Base-by-base conservation (phyloP, 495 filamentous ascomycete species). In the Penicillium bovifimosum region DNA sequence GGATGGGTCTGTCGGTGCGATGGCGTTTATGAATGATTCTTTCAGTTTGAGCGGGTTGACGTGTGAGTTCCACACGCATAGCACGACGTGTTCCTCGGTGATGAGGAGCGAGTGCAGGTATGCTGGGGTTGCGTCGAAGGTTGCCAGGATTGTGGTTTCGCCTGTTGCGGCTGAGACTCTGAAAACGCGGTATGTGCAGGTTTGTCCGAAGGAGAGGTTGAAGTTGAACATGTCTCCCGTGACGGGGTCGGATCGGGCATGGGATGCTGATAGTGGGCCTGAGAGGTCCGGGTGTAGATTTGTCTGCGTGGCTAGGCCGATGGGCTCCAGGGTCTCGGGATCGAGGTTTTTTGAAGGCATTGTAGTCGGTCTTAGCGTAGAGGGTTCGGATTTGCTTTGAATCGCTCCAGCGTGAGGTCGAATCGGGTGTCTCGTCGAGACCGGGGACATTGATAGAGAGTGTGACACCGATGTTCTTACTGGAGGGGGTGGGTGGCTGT, bases 161-260 rank as follows among this genome's bases (percentile, higher is more conserved):
- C 84, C 86, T 0, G 78, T 86, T 0, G 76, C 59, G 0, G 78
- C 77, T 6, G 72, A 82, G 11, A 82, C 77, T 5, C 68, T 62
- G 63, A 91, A 91, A 26, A 91, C 60, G 2, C 84, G 81, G 56
- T 91, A 93, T 0, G 76, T 79, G 5, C 71, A 54, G 0, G 54
- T 58, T 11, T 42, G 46, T 9, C 74, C 76, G 5, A 82, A 38
- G 1, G 74, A 59, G 31, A 89, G 78, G 61, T 91, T 91, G 71
- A 77, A 90, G 61, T 90, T 91, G 71, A 78, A 88, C n/a, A 87
- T 62, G 53, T 91, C 86, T 2, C 88, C 88, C 0, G 84, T 90
- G 0, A 72, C 57, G 0, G 86, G 87, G 55, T 90, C 86, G 0
- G 75, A 73, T n/a, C 82, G 80, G 6, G 86, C 79, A 62, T 91